Evolutionary conservation across 225 moss, liverwort and hornwort species (phyloP).

Genomic region (Sphagnum tenellum): DNA sequence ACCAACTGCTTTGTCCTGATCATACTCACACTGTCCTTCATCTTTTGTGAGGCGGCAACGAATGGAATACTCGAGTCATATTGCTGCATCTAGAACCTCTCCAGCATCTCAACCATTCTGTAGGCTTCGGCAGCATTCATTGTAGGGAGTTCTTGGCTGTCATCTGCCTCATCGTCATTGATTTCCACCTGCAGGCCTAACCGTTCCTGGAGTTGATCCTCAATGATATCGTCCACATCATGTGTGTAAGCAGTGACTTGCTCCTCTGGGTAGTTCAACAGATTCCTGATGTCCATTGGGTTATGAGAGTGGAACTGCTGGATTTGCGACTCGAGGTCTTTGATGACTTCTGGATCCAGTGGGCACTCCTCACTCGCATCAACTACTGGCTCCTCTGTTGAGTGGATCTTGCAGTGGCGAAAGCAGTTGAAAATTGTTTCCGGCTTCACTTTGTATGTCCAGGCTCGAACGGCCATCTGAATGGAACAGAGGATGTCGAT

Average conservation of each 20-base stretch:
- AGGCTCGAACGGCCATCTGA: conserved; percentile 1
- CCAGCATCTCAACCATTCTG: background rate
- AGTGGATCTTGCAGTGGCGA: conserved; percentile 5
- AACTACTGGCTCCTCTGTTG: too few relatives aligned
- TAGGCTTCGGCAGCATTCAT: background rate
- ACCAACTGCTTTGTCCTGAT: too few relatives aligned
- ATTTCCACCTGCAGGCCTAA: background rate
- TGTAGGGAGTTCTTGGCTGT: background rate
- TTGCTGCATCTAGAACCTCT: conserved; percentile 1
- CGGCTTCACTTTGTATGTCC: conserved; percentile 3
- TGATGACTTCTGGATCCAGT: background rate
- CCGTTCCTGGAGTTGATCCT: background rate
- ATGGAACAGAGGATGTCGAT: conserved; percentile 6
- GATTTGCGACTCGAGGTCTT: conserved; percentile 7
- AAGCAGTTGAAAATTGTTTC: conserved; percentile 11
- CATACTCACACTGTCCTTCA: too few relatives aligned
- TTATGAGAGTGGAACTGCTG: conserved; percentile 1
- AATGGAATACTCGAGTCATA: background rate
- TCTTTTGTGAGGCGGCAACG: too few relatives aligned
- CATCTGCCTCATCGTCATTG: background rate
- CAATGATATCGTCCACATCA: background rate
- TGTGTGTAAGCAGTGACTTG: background rate
- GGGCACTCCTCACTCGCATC: background rate
- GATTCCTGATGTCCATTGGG: conserved; percentile 7
- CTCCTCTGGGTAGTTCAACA: conserved; percentile 4